These are phyloP conservation scores for Podaxis carcinomalis DNA, from an alignment of 768 basidiomycete genomes.

Conservation along the genomic window DNA sequence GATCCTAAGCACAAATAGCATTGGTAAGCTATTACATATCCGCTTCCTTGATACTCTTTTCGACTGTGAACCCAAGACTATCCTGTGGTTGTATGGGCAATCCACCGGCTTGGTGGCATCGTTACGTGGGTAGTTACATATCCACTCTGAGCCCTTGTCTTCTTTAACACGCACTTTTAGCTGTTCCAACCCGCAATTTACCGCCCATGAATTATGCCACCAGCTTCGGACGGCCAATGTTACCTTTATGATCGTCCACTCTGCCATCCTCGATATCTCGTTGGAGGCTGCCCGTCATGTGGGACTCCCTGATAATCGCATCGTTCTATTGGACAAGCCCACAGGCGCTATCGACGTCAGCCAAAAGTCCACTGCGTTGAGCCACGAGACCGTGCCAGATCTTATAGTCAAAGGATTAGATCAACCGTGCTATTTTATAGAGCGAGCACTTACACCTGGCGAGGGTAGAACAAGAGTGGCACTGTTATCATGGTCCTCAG, in stretches of 20 bases:
- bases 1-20: conserved; percentile 50
- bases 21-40: conserved; percentile 29
- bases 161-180: conserved; percentile 24
- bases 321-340: conserved; percentile 40
- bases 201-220: conserved; percentile 46
- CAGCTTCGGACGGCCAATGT: conserved; percentile 43
- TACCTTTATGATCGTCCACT: conserved; percentile 40
- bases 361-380: conserved; percentile 3
- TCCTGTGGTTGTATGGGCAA: conserved; percentile 44
- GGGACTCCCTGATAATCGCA: conserved; percentile 36
- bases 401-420: conserved; percentile 23
- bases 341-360: neutral
- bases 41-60: neutral
- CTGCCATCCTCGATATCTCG: conserved; percentile 40
- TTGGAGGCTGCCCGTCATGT: conserved; percentile 33
- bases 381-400: conserved; percentile 17
- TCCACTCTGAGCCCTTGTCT: neutral
- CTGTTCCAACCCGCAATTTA: conserved; percentile 52
- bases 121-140: conserved; percentile 36
- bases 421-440: conserved; percentile 28
- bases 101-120: conserved; percentile 46
- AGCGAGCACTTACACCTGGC: conserved; percentile 39
- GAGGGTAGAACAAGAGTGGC: conserved; percentile 61
- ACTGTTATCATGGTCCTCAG: conserved; percentile 61
- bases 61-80: conserved; percentile 29